phyloP scores from a whole-genome alignment of 805 yeast genomes.

The Saccharomyces jurei region DNA sequence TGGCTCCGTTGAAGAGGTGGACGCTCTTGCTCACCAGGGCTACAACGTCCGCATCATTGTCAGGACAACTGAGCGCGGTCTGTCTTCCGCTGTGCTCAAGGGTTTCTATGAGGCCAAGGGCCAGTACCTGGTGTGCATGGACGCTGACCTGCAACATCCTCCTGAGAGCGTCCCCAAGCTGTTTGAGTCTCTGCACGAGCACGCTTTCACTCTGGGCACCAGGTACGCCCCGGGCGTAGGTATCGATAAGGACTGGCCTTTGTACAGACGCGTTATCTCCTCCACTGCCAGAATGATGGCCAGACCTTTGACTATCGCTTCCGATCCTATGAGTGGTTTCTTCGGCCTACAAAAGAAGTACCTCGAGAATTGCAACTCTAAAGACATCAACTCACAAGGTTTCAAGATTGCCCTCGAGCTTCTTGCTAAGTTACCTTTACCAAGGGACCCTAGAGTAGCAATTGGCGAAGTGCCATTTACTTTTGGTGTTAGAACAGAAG shows the following conservation, averaged over 20 bases:
- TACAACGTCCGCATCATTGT: slow-evolving; percentile 43
- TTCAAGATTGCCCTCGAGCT: slow-evolving; percentile 45
- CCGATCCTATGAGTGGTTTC: slow-evolving; percentile 48
- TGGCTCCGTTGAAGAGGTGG: slow-evolving; percentile 47
- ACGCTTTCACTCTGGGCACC: slow-evolving; percentile 43
- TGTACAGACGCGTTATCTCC: slow-evolving; percentile 42
- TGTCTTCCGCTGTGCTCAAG: slow-evolving; percentile 42
- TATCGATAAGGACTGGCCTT: slow-evolving; percentile 47
- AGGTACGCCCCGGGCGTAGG: slow-evolving; percentile 50
- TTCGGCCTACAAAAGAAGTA: slow-evolving; percentile 43
- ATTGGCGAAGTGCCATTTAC: slow-evolving; percentile 44
- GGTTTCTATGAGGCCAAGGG: slow-evolving; percentile 43
- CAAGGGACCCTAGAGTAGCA: slow-evolving; percentile 22
- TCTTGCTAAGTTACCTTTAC: slow-evolving; percentile 40
- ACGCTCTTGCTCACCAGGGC: slow-evolving; percentile 36
- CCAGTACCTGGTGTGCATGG: slow-evolving; percentile 43
- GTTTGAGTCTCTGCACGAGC: slow-evolving; percentile 33
- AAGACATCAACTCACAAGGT: slow-evolving; percentile 37
- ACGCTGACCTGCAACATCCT: slow-evolving; percentile 47
- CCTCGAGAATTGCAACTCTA: slow-evolving; percentile 28
- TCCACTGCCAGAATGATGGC: slow-evolving; percentile 44
- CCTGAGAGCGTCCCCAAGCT: slow-evolving; percentile 44
- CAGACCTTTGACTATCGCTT: slow-evolving; percentile 42
- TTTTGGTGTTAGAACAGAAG: slow-evolving; percentile 47
- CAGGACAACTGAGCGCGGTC: slow-evolving; percentile 43